Conservation (phyloP, 257 asterid genomes). For the Solanum neorickii region DNA sequence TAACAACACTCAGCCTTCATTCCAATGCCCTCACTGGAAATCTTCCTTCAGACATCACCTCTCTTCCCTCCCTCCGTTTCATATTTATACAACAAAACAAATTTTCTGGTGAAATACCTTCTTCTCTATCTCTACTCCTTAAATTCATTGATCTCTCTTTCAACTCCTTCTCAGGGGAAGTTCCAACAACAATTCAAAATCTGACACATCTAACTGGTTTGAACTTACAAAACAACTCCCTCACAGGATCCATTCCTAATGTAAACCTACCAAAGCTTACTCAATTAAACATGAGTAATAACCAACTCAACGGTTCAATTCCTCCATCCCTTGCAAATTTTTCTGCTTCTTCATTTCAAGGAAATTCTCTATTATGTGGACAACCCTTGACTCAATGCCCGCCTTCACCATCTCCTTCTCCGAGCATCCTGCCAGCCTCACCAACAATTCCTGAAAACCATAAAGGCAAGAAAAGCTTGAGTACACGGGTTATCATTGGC, state of each 20-base stretch:
- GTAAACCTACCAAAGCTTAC: constrained; percentile 38
- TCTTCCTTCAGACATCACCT: constrained; percentile 56
- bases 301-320: constrained; percentile 49
- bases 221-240: constrained; percentile 57
- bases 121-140: constrained; percentile 35
- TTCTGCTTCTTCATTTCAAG: constrained; percentile 52
- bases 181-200: constrained; percentile 31
- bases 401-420: constrained; percentile 12
- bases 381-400: constrained; percentile 38
- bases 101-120: constrained; percentile 49
- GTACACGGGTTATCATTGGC: constrained; percentile 34
- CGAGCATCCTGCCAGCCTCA: constrained; percentile 18
- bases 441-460: constrained; percentile 15
- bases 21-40: constrained; percentile 40
- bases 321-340: constrained; percentile 44
- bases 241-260: constrained; percentile 51
- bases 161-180: constrained; percentile 49
- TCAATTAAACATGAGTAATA: constrained; percentile 46
- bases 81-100: constrained; percentile 48
- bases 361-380: constrained; percentile 63
- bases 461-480: constrained; percentile 27
- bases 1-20: constrained; percentile 54
- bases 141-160: constrained; percentile 48
- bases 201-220: constrained; percentile 35
- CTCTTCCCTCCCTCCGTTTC: constrained; percentile 51